A percentile compares a stretch with the other conserved stretches of the same genome.
Evolutionary conservation across 192 early-diverging fungal species (phyloP).

Genomic region (Dissophora ornata): DNA sequence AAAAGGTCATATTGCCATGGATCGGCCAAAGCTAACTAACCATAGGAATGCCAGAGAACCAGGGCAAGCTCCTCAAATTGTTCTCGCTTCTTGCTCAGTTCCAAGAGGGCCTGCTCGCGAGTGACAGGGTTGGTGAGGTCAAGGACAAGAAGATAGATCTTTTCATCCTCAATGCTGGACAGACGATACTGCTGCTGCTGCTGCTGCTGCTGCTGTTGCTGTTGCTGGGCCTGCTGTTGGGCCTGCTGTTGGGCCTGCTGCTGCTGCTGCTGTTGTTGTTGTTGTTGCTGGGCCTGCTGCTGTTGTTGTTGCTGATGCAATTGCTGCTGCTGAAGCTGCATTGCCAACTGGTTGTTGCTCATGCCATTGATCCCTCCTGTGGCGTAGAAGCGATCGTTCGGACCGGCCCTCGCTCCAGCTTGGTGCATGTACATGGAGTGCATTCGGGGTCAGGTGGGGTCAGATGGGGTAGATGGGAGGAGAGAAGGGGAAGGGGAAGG

Average conservation of each 20-base stretch:
- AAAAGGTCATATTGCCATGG: no score
- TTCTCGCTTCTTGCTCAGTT: slow-evolving; percentile 94
- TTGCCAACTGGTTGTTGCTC: slow-evolving; percentile 36
- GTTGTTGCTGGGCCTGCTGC: slow-evolving; percentile 23
- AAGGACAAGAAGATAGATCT: slow-evolving; percentile 88
- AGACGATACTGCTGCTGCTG: slow-evolving; percentile 58
- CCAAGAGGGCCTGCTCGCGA: slow-evolving; percentile 90
- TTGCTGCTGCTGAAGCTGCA: slow-evolving; percentile 44
- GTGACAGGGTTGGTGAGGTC: slow-evolving; percentile 80
- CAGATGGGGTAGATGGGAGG: neutral
- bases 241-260: slow-evolving; percentile 61
- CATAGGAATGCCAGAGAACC: slow-evolving; percentile 86
- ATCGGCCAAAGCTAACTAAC: neutral
- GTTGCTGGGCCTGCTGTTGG: slow-evolving; percentile 42
- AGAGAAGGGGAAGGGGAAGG: neutral
- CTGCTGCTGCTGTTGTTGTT: slow-evolving; percentile 51
- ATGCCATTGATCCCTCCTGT: slow-evolving; percentile 32
- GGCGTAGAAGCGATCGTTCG: slow-evolving; percentile 33
- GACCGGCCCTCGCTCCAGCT: slow-evolving; percentile 25
- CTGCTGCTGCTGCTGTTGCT: slow-evolving; percentile 37
- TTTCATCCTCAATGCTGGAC: slow-evolving; percentile 76
- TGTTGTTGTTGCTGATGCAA: slow-evolving; percentile 46
- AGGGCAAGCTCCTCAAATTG: slow-evolving; percentile 95
- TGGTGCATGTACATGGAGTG: slow-evolving; percentile 42
- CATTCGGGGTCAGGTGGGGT: slow-evolving; percentile 1